Conservation (phyloP, 2,329 filamentous ascomycete genomes). For the Coniochaeta ligniaria region DNA sequence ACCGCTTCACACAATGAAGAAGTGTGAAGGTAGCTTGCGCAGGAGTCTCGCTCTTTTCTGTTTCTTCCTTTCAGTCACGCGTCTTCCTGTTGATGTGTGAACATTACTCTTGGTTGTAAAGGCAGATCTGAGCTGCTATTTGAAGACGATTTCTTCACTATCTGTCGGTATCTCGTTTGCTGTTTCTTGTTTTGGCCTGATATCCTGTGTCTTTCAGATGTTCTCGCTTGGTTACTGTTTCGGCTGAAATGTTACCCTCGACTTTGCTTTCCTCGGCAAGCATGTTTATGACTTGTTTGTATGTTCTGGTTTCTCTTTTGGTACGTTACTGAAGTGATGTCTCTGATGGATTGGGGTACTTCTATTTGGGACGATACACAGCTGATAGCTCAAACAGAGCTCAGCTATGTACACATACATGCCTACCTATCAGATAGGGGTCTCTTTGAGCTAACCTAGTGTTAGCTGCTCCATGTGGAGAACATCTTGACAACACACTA, state of each 20-base stretch:
- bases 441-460: background rate
- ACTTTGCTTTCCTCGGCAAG: background rate
- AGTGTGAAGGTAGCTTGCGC: background rate
- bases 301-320: too few species aligned
- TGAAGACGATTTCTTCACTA: background rate
- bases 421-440: background rate
- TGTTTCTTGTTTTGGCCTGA: too few species aligned
- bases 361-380: background rate
- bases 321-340: too few species aligned
- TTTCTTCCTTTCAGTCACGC: background rate
- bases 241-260: too few species aligned
- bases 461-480: background rate
- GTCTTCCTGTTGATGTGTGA: too few species aligned
- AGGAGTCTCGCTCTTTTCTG: background rate
- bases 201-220: too few species aligned
- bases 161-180: too few species aligned
- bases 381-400: too few species aligned
- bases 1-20: background rate
- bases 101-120: too few species aligned
- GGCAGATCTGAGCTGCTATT: background rate
- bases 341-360: background rate
- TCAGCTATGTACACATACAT: too few species aligned
- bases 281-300: background rate
- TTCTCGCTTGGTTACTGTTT: too few species aligned
- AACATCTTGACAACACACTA: background rate